A percentile compares a stretch with the other conserved stretches of the same genome.
These are phyloP conservation scores for Phytopythium cucurbitacearum DNA, from an alignment of 352 stramenopile species.

Conservation along the genomic window DNA sequence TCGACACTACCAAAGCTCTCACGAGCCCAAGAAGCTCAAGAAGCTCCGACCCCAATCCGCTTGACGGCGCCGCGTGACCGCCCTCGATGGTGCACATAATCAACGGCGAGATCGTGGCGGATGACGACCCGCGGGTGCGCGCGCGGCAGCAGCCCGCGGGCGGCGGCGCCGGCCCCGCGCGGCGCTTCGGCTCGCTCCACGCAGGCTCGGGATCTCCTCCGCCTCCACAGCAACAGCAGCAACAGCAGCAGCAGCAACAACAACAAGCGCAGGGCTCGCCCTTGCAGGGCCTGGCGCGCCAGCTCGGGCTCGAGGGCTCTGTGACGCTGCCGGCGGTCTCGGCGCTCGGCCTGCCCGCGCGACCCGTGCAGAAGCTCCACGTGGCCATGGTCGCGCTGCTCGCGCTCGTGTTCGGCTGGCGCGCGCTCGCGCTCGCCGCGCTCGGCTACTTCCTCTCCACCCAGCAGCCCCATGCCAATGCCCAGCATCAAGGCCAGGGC, in stretches of 20 bases:
- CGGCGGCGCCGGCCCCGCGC: slow-evolving; percentile 7
- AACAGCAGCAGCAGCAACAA: too few species aligned
- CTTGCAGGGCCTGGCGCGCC: slow-evolving; percentile 39
- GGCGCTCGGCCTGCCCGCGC: slow-evolving; percentile 36
- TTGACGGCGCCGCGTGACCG: neutral
- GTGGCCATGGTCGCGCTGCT: slow-evolving; percentile 52
- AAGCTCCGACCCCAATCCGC: too few species aligned
- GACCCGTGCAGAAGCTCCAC: slow-evolving; percentile 68
- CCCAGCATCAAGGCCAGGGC: too few species aligned
- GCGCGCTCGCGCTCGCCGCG: slow-evolving; percentile 61
- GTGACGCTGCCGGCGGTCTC: slow-evolving; percentile 50
- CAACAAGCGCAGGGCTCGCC: slow-evolving; percentile 16
- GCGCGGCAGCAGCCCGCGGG: slow-evolving; percentile 14
- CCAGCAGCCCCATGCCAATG: slow-evolving; percentile 13
- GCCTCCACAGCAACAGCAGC: slow-evolving; percentile 1
- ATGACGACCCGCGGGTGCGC: slow-evolving; percentile 77
- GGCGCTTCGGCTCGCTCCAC: slow-evolving; percentile 19
- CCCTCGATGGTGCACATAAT: slow-evolving; percentile 82
- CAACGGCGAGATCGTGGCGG: slow-evolving; percentile 82
- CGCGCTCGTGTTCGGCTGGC: slow-evolving; percentile 61
- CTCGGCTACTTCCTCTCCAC: slow-evolving; percentile 63
- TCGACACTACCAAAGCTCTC: too few species aligned
- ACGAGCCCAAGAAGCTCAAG: too few species aligned
- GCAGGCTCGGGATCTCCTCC: slow-evolving; percentile 2
- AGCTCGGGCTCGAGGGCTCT: slow-evolving; percentile 57